phyloP scores from a whole-genome alignment of 208 protist genomes.

The Trypanosoma brucei region DNA sequence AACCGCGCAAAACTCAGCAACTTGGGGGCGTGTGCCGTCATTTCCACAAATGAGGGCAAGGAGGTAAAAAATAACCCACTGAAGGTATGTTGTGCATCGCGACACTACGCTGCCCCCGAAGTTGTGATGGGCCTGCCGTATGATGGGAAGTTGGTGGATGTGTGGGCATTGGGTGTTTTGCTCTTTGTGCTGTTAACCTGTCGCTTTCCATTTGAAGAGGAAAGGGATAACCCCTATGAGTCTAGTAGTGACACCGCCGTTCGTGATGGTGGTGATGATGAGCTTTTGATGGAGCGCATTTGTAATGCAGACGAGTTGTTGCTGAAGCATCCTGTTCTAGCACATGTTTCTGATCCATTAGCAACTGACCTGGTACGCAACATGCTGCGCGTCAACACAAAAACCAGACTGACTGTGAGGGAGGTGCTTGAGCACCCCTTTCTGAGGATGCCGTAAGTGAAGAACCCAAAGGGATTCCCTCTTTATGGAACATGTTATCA shows the following conservation, averaged over 20 bases:
- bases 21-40: slow-evolving; percentile 51
- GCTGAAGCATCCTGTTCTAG: slow-evolving; percentile 40
- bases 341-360: slow-evolving; percentile 37
- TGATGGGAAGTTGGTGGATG: slow-evolving; percentile 90
- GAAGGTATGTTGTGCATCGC: slow-evolving; percentile 75
- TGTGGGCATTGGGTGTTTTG: slow-evolving; percentile 94
- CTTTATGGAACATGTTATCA: no score
- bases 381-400: slow-evolving; percentile 46
- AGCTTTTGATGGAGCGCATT: slow-evolving; percentile 33
- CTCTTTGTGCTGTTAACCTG: slow-evolving; percentile 91
- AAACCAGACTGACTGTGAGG: slow-evolving; percentile 38
- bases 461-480: no score
- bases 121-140: slow-evolving; percentile 83
- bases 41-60: slow-evolving; percentile 1
- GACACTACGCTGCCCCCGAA: slow-evolving; percentile 91
- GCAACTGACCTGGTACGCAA: slow-evolving; percentile 59
- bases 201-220: slow-evolving; percentile 83
- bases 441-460: slow-evolving; percentile 7
- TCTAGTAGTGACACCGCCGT: not conserved
- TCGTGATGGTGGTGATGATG: not conserved
- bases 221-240: slow-evolving; percentile 16
- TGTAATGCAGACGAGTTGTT: slow-evolving; percentile 48
- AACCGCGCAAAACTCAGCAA: slow-evolving; percentile 48
- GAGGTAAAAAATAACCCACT: slow-evolving; percentile 21
- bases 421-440: slow-evolving; percentile 73